Evolutionary conservation across 768 basidiomycete species (phyloP).

Genomic region (Hypsizygus marmoreus): DNA sequence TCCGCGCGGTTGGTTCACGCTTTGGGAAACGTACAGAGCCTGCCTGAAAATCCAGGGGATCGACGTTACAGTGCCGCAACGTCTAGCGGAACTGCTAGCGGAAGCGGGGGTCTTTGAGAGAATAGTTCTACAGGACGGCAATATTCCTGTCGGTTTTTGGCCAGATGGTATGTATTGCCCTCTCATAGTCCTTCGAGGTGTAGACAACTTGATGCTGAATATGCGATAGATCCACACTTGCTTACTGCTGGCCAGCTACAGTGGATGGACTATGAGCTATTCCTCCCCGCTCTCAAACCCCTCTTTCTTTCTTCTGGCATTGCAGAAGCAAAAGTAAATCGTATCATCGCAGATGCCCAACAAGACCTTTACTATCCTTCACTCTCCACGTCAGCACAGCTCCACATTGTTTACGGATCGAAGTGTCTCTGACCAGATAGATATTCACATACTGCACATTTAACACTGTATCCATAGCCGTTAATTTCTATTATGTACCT

Average conservation of each 20-base stretch:
- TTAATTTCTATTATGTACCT: background rate
- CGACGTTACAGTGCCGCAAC: slow-evolving; percentile 58
- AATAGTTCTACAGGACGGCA: slow-evolving; percentile 54
- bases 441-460: no score
- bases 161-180: slow-evolving; percentile 48
- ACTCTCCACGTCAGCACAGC: slow-evolving; percentile 47
- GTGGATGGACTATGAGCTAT: slow-evolving; percentile 72
- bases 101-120: slow-evolving; percentile 56
- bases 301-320: slow-evolving; percentile 57
- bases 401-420: slow-evolving; percentile 63
- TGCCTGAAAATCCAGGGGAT: slow-evolving; percentile 54
- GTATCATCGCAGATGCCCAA: slow-evolving; percentile 63
- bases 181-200: slow-evolving; percentile 8
- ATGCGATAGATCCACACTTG: slow-evolving; percentile 48
- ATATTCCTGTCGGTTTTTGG: slow-evolving; percentile 72
- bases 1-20: slow-evolving; percentile 59
- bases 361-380: slow-evolving; percentile 64
- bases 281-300: slow-evolving; percentile 64
- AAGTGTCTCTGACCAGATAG: slow-evolving; percentile 27
- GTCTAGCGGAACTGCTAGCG: slow-evolving; percentile 51
- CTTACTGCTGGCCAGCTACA: slow-evolving; percentile 70
- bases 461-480: slow-evolving; percentile 12
- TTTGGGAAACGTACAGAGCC: slow-evolving; percentile 63
- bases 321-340: slow-evolving; percentile 53
- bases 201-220: slow-evolving; percentile 8